phyloP scores from a whole-genome alignment of 2,329 filamentous ascomycete genomes.

The Xylariales sp. region DNA sequence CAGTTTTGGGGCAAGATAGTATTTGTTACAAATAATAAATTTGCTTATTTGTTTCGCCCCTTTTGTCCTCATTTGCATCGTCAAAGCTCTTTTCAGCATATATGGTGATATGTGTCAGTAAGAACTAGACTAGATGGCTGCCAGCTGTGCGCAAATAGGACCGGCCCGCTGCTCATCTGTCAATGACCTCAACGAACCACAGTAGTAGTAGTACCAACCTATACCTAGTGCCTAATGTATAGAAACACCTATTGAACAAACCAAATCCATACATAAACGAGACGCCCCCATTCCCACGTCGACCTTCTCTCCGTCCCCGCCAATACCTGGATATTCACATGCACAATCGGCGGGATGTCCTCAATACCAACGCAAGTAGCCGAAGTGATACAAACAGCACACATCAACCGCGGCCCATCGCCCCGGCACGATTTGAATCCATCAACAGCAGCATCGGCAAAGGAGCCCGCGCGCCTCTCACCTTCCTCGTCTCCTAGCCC shows the following conservation, averaged over 20 bases:
- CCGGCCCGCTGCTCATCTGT: constrained; percentile 12
- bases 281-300: no score
- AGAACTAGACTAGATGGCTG: no score
- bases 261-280: no score
- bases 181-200: constrained; percentile 28
- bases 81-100: no score
- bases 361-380: constrained; percentile 74
- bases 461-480: constrained; percentile 65
- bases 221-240: no score
- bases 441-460: constrained; percentile 76
- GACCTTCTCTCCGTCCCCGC: not conserved
- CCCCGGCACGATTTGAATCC: constrained; percentile 82
- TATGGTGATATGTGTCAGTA: no score
- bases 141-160: constrained; percentile 5
- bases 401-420: constrained; percentile 79
- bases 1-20: no score
- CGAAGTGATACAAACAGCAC: constrained; percentile 82
- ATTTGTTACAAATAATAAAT: no score
- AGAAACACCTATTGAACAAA: no score
- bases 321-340: not conserved
- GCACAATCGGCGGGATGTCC: constrained; percentile 17
- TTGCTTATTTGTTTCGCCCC: no score
- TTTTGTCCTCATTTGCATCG: no score
- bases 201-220: no score
- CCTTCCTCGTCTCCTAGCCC: constrained; percentile 33